Conservation (phyloP, 495 filamentous ascomycete species). For the Physcia stellaris region DNA sequence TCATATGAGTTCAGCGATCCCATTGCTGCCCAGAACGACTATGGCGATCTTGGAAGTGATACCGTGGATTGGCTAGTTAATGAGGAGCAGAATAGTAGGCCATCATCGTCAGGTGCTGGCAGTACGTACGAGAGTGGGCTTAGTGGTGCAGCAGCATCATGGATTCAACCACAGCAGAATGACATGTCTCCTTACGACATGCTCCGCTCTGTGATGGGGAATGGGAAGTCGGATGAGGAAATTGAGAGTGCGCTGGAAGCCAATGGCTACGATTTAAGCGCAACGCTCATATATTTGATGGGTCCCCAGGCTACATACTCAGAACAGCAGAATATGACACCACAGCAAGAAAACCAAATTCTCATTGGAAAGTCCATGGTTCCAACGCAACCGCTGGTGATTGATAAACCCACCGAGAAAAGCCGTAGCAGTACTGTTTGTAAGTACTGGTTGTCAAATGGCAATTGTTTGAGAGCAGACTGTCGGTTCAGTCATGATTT, state of each 20-base stretch:
- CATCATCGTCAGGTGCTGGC: slow-evolving; percentile 54
- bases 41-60: slow-evolving; percentile 84
- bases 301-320: slow-evolving; percentile 29
- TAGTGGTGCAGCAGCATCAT: slow-evolving; percentile 66
- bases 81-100: slow-evolving; percentile 68
- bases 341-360: slow-evolving; percentile 32
- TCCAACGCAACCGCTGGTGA: slow-evolving; percentile 58
- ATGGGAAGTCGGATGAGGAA: slow-evolving; percentile 81
- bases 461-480: slow-evolving; percentile 85
- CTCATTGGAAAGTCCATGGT: slow-evolving; percentile 87
- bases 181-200: slow-evolving; percentile 99
- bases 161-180: slow-evolving; percentile 56
- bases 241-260: slow-evolving; percentile 78
- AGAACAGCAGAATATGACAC: slow-evolving; percentile 13
- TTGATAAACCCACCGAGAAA: slow-evolving; percentile 52
- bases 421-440: slow-evolving; percentile 67
- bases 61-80: slow-evolving; percentile 87
- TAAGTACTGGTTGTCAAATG: slow-evolving; percentile 88
- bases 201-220: slow-evolving; percentile 84
- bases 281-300: slow-evolving; percentile 78
- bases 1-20: slow-evolving; percentile 82
- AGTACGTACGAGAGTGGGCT: slow-evolving; percentile 41
- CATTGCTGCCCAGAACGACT: slow-evolving; percentile 65
- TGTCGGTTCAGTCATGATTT: slow-evolving; percentile 96
- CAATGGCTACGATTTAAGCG: slow-evolving; percentile 84